These are phyloP conservation scores for Pholiota adiposa DNA, from an alignment of 1,284 basidiomycete species.

Conservation along the genomic window DNA sequence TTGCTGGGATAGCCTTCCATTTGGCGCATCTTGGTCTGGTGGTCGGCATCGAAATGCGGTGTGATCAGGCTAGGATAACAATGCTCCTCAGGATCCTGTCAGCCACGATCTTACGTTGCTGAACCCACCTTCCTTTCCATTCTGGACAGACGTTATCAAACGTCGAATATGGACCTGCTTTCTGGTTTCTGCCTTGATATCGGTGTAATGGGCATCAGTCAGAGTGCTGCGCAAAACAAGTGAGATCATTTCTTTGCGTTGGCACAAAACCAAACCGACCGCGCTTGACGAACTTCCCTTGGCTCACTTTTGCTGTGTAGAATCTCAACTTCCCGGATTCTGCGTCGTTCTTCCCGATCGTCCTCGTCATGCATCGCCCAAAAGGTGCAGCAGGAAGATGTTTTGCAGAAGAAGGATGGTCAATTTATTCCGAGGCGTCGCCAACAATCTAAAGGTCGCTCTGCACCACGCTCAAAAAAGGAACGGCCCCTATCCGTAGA, in stretches of 20 bases:
- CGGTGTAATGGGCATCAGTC: slow-evolving; percentile 5
- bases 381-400: slow-evolving; percentile 13
- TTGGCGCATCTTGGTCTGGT: slow-evolving; percentile 7
- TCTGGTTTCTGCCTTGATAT: slow-evolving; percentile 1
- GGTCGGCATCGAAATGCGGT: slow-evolving; percentile 15
- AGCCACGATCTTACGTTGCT: slow-evolving; percentile 15
- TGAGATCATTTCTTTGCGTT: slow-evolving; percentile 10
- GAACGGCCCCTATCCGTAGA: slow-evolving; percentile 28
- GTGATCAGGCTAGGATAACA: slow-evolving; percentile 1
- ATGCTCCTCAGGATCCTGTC: slow-evolving; percentile 6
- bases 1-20: slow-evolving; percentile 10
- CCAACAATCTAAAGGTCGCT: slow-evolving; percentile 15
- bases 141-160: slow-evolving; percentile 6
- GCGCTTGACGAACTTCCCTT: slow-evolving; percentile 9
- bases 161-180: slow-evolving; percentile 11
- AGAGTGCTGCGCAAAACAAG: slow-evolving; percentile 17
- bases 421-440: slow-evolving; percentile 13
- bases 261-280: slow-evolving; percentile 11
- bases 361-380: slow-evolving; percentile 25
- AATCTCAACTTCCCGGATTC: slow-evolving; percentile 18
- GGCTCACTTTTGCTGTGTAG: slow-evolving; percentile 7
- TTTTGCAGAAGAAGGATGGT: neutral
- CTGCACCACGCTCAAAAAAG: slow-evolving; percentile 14
- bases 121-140: slow-evolving; percentile 8
- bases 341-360: slow-evolving; percentile 25